Evolutionary conservation across 495 filamentous ascomycete genomes (phyloP), one percentile per base, ranked within the genome.

Genomic region (Penicillium flavigenum): DNA sequence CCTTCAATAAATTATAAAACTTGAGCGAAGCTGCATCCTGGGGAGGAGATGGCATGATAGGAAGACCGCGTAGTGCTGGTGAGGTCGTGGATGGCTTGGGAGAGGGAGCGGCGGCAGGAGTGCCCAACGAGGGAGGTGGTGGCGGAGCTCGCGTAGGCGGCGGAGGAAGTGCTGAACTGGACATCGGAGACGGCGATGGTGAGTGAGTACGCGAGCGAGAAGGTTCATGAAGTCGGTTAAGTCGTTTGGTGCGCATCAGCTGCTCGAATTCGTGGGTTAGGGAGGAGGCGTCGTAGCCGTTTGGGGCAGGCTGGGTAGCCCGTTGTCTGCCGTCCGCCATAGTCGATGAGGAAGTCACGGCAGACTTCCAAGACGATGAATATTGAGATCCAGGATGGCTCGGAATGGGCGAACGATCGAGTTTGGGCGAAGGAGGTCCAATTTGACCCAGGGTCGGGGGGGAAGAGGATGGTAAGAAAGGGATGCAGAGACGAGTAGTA

Each of bases 1-100:
- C 86, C 47, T 91, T 79, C 5, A 99, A 78, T 34, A 92, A 77
- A 74, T 88, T 95, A 47, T 88, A 85, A 68, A 98, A 97, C 61
- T 89, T 93, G 27, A 89, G 76, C 1, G 89, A 90, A 17, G 79
- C 75, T 42, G 81, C 69, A 70, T 95, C 90, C 60, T 86, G 79
- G 0, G 94, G 91, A 7, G 91, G 83, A 17, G 85, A 84, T 5
- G 94, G 91, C 36, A 96, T 80, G 61, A 88, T 88, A 42, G 94
- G 92, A 24, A 93, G 77, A 59, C 89, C 88, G 42, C 86, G 83
- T 19, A 89, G 68, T 24, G 64, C 54, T 12, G 85, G 83, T 53
- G 51, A 32, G 16, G 2, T 85, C 8, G 34, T 83, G 4, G 88
- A 80, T 24, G 83, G 82, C 53, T 81, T 79, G 47, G 68, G 61